Percentiles rank a stretch among this genome's conserved stretches.
Evolutionary conservation across 2,329 filamentous ascomycete genomes (phyloP).

Genomic region (Falciphora oryzae): DNA sequence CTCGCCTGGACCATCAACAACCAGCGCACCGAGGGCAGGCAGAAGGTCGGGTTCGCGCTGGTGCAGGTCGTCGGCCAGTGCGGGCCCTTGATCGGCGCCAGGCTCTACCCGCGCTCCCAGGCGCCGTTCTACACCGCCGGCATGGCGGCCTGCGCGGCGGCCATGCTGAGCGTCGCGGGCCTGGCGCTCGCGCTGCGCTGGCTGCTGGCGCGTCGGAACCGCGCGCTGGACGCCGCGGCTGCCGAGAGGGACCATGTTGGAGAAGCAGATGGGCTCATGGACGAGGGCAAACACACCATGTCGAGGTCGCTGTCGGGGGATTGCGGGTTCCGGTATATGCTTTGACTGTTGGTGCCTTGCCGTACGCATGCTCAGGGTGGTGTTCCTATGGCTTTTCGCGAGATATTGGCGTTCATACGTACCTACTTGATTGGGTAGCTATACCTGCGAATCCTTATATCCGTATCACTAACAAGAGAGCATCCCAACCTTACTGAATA

Average conservation of each 20-base stretch:
- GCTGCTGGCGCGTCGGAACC: slow-evolving; percentile 48
- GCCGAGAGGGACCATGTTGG: slow-evolving; percentile 19
- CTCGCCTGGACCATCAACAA: slow-evolving; percentile 91
- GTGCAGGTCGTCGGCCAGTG: slow-evolving; percentile 78
- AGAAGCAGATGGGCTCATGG: slow-evolving; percentile 37
- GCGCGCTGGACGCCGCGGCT: slow-evolving; percentile 32
- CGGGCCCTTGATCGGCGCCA: slow-evolving; percentile 65
- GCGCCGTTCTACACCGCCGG: slow-evolving; percentile 57
- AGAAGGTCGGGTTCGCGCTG: slow-evolving; percentile 62
- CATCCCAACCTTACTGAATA: too few relatives aligned
- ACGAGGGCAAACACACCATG: neutral
- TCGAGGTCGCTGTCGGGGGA: neutral
- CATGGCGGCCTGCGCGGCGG: slow-evolving; percentile 56
- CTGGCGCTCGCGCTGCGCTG: slow-evolving; percentile 48
- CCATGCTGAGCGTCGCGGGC: slow-evolving; percentile 55
- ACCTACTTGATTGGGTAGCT: too few relatives aligned
- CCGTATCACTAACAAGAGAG: too few relatives aligned
- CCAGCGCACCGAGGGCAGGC: slow-evolving; percentile 60
- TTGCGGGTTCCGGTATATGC: neutral
- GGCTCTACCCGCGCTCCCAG: slow-evolving; percentile 56
- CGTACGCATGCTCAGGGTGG: too few relatives aligned
- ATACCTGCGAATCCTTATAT: too few relatives aligned
- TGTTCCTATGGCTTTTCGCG: too few relatives aligned
- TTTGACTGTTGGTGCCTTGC: neutral
- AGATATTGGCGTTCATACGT: too few relatives aligned